Conservation (phyloP, 371 early-diverging fungal species). For the Haplosporangium sp. region DNA sequence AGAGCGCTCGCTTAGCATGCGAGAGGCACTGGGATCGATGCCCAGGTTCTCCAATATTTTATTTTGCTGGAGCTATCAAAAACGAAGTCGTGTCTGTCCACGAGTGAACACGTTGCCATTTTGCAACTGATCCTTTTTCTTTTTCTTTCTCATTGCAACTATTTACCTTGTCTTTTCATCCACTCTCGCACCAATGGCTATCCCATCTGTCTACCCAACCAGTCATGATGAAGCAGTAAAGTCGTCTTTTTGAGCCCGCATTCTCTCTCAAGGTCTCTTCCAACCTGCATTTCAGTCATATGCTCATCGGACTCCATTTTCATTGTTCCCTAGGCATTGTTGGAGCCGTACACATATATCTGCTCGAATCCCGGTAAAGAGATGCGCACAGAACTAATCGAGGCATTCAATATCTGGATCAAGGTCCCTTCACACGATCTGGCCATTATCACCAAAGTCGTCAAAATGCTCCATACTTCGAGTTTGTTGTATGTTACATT, state of each 20-base stretch:
- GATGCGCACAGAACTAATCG: constrained; percentile 87
- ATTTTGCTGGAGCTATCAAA: too few species aligned
- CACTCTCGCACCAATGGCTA: constrained; percentile 17
- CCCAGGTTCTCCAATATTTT: too few species aligned
- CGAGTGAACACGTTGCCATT: too few species aligned
- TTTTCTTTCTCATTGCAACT: too few species aligned
- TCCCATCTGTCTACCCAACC: constrained; percentile 35
- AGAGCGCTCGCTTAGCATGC: too few species aligned
- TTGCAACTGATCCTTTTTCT: too few species aligned
- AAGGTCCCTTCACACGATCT: constrained; percentile 77
- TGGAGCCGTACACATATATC: constrained; percentile 89
- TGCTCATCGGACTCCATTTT: not conserved
- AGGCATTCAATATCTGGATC: constrained; percentile 92
- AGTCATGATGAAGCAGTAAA: constrained; percentile 42
- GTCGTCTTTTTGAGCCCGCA: not conserved
- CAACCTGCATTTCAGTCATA: too few species aligned
- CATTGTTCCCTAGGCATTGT: constrained; percentile 59
- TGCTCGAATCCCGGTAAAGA: constrained; percentile 88
- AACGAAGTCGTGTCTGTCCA: too few species aligned
- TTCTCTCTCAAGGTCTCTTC: not conserved
- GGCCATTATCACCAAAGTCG: constrained; percentile 77
- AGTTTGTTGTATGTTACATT: constrained; percentile 79
- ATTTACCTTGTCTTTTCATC: too few species aligned
- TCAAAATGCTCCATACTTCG: constrained; percentile 95
- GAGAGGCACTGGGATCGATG: too few species aligned